Evolutionary conservation across 169 alveolate genomes (phyloP).

Genomic region (Babesia caballi): DNA sequence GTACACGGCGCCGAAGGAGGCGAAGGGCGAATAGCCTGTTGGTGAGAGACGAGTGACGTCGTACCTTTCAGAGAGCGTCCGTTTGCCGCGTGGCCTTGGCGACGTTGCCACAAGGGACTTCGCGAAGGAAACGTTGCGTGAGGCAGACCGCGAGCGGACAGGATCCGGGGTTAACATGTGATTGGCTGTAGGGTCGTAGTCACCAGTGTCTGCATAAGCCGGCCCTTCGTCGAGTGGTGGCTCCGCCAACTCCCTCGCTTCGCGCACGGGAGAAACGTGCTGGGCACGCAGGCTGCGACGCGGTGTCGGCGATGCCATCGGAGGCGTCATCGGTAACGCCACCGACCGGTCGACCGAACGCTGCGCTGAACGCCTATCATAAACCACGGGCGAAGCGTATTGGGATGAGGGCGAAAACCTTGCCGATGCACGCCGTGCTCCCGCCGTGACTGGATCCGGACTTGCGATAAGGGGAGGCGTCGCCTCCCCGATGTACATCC

Average conservation of each 20-base stretch:
- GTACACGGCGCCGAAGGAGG: slow-evolving; percentile 22
- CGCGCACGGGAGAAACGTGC: not conserved
- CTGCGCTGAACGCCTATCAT: not conserved
- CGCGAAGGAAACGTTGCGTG: slow-evolving; percentile 8
- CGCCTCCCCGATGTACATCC: not conserved
- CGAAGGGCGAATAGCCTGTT: slow-evolving; percentile 30
- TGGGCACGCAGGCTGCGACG: not conserved
- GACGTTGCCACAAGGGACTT: not conserved
- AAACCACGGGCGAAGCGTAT: not conserved
- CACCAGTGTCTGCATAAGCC: not conserved
- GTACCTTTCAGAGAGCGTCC: slow-evolving; percentile 1
- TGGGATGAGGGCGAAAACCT: not conserved
- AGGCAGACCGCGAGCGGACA: not conserved
- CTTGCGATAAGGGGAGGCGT: slow-evolving; percentile 2
- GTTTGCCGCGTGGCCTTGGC: slow-evolving; percentile 3
- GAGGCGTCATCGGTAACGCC: too few relatives aligned
- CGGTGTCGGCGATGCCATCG: not conserved
- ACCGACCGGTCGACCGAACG: not conserved
- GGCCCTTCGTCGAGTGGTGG: slow-evolving; percentile 7
- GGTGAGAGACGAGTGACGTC: not conserved
- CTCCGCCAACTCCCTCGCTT: not conserved
- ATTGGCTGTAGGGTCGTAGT: not conserved
- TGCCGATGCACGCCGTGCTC: not conserved
- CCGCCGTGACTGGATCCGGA: not conserved
- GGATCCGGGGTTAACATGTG: not conserved